Evolutionary conservation across 768 basidiomycete genomes (phyloP).

Genomic region (Ephemerocybe angulata): DNA sequence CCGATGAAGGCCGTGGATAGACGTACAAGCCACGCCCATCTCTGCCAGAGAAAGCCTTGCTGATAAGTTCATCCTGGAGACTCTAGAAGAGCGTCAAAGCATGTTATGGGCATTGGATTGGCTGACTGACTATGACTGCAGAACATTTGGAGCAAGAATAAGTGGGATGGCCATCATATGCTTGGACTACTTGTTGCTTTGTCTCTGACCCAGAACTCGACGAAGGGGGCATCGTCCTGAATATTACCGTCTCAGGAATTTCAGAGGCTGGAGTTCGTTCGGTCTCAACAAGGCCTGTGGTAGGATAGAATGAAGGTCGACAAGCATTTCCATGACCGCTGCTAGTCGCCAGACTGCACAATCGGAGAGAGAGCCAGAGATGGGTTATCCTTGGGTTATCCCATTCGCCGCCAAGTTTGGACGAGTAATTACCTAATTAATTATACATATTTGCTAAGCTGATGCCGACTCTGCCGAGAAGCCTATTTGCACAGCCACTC

Average conservation of each 20-base stretch:
- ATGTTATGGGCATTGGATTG: neutral
- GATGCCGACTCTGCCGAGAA: no score
- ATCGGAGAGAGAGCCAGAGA: neutral
- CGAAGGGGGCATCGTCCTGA: neutral
- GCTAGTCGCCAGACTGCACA: neutral
- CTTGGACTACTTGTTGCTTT: constrained; percentile 53
- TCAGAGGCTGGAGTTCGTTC: no score
- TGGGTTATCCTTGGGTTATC: neutral
- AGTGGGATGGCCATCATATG: constrained; percentile 62
- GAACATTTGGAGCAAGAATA: constrained; percentile 70
- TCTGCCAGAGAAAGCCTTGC: constrained; percentile 79
- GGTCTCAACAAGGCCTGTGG: neutral
- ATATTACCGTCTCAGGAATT: no score
- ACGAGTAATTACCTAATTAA: neutral
- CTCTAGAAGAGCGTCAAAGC: constrained; percentile 38
- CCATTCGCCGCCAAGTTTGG: neutral
- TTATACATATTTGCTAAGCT: no score
- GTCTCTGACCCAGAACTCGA: constrained; percentile 36
- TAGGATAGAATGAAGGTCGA: neutral
- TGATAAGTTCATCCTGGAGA: constrained; percentile 80
- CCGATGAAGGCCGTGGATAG: neutral
- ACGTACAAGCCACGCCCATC: constrained; percentile 80
- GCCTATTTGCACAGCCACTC: neutral
- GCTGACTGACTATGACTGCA: constrained; percentile 57
- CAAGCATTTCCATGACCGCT: neutral